These are phyloP conservation scores for Triadica sebifera DNA, from an alignment of 345 rosid genomes.

Conservation along the genomic window DNA sequence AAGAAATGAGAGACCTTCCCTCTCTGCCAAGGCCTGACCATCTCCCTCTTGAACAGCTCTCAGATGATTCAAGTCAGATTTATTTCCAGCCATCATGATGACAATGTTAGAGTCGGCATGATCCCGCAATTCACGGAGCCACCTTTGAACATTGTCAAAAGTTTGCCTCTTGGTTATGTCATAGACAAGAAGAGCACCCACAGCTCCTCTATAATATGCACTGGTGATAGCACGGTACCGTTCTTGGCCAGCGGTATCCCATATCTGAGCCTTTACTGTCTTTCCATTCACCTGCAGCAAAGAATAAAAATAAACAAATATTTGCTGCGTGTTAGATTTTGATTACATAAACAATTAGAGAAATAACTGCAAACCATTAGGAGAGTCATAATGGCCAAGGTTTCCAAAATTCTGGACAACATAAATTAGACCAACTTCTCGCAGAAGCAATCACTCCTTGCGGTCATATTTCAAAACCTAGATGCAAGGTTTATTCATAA, in stretches of 20 bases:
- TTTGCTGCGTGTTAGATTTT: not conserved
- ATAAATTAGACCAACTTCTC: not conserved
- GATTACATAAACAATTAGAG: not conserved
- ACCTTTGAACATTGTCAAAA: conserved; percentile 32
- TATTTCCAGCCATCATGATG: conserved; percentile 37
- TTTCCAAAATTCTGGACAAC: not conserved
- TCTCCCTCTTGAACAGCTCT: conserved; percentile 27
- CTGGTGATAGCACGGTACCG: conserved; percentile 33
- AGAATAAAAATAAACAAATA: not conserved
- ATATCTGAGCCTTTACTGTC: conserved; percentile 36
- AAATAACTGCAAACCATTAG: not conserved
- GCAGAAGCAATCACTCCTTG: not conserved
- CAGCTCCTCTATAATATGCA: conserved; percentile 35
- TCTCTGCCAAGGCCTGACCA: conserved; percentile 32
- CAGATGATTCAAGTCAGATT: conserved; percentile 33
- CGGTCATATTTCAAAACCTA: not conserved
- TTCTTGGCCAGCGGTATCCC: conserved; percentile 36
- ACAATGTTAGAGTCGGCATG: conserved; percentile 36
- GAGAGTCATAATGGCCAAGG: not conserved
- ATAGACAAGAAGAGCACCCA: conserved; percentile 35
- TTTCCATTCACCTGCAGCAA: conserved; percentile 27
- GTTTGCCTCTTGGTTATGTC: conserved; percentile 36
- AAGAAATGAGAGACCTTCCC: conserved; percentile 32
- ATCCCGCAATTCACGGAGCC: conserved; percentile 35
- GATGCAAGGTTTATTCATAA: not conserved